Conservation (phyloP, 2,329 filamentous ascomycete species). For the Fusarium oxysporum region DNA sequence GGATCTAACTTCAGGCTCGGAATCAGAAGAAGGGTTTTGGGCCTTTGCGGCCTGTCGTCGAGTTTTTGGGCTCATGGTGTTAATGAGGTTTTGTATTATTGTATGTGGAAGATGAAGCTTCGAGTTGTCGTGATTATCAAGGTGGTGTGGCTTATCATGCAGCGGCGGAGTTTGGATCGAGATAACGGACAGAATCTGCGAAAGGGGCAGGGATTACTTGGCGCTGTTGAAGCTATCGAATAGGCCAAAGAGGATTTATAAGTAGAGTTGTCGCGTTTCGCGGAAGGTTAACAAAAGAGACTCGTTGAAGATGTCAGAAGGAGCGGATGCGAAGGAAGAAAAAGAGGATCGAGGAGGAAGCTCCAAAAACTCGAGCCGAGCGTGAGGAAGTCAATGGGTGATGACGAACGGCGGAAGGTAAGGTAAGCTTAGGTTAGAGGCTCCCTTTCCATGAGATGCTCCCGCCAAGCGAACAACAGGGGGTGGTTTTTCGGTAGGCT, state of each 20-base stretch:
- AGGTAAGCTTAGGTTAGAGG: slow-evolving; percentile 20
- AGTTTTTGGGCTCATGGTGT: slow-evolving; percentile 54
- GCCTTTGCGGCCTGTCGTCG: slow-evolving; percentile 54
- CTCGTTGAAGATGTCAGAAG: slow-evolving; percentile 28
- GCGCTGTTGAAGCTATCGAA: slow-evolving; percentile 36
- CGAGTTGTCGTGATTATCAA: slow-evolving; percentile 30
- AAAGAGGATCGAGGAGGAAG: slow-evolving; percentile 27
- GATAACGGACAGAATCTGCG: slow-evolving; percentile 40
- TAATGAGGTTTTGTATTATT: slow-evolving; percentile 2
- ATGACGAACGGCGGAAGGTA: slow-evolving; percentile 31
- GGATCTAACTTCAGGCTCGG: slow-evolving; percentile 47
- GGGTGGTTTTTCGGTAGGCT: slow-evolving; percentile 40
- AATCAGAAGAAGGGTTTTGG: slow-evolving; percentile 44
- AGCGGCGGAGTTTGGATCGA: slow-evolving; percentile 21
- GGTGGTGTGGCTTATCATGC: slow-evolving; percentile 41
- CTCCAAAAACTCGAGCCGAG: slow-evolving; percentile 14
- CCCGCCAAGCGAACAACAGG: slow-evolving; percentile 41
- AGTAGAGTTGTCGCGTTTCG: slow-evolving; percentile 1
- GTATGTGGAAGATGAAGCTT: slow-evolving; percentile 15
- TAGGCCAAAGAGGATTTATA: neutral
- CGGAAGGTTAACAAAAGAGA: neutral
- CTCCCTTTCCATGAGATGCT: slow-evolving; percentile 37
- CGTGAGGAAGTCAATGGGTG: slow-evolving; percentile 23
- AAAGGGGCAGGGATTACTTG: slow-evolving; percentile 42
- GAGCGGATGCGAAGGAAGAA: slow-evolving; percentile 44